A percentile compares a stretch with the other conserved stretches of the same genome.
phyloP scores from a whole-genome alignment of 2,329 filamentous ascomycete genomes.

The Coleophoma eucalyptorum region DNA sequence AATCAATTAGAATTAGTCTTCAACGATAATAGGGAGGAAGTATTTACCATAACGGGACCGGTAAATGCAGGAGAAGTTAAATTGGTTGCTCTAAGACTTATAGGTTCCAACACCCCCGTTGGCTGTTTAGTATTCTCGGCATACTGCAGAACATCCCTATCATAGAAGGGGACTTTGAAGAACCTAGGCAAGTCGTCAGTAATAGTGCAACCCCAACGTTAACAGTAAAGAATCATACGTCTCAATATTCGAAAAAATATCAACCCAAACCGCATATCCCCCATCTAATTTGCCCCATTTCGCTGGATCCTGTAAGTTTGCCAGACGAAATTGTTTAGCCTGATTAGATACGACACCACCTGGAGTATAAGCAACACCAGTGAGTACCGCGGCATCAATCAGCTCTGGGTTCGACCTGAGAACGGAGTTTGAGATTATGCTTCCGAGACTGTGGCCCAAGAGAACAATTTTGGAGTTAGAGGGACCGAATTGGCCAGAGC shows the following conservation, averaged over 20 bases:
- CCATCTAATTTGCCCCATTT: constrained; percentile 17
- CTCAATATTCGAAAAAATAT: constrained; percentile 18
- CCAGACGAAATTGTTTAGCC: constrained; percentile 20
- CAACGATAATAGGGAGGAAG: too few relatives aligned
- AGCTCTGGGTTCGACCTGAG: constrained; percentile 45
- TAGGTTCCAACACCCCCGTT: constrained; percentile 14
- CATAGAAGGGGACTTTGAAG: constrained; percentile 18
- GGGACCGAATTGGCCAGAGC: too few relatives aligned
- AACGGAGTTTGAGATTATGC: constrained; percentile 50
- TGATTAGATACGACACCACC: too few relatives aligned
- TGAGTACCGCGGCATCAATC: constrained; percentile 55
- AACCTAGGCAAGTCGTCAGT: too few relatives aligned
- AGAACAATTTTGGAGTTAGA: constrained; percentile 45
- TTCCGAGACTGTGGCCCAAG: constrained; percentile 62
- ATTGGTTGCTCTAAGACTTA: constrained; percentile 3
- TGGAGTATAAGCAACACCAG: constrained; percentile 51
- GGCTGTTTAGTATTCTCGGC: constrained; percentile 15
- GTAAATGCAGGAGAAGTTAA: not conserved
- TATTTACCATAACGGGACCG: constrained; percentile 16
- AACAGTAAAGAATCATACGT: too few relatives aligned
- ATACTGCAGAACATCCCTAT: constrained; percentile 14
- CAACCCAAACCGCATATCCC: constrained; percentile 23
- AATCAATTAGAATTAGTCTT: too few relatives aligned
- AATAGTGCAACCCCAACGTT: too few relatives aligned
- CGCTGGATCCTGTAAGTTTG: constrained; percentile 7